Percentiles rank a stretch among this genome's conserved stretches.
Evolutionary conservation across 441 rosid genomes (phyloP).

Genomic region (Theobroma grandiflorum): DNA sequence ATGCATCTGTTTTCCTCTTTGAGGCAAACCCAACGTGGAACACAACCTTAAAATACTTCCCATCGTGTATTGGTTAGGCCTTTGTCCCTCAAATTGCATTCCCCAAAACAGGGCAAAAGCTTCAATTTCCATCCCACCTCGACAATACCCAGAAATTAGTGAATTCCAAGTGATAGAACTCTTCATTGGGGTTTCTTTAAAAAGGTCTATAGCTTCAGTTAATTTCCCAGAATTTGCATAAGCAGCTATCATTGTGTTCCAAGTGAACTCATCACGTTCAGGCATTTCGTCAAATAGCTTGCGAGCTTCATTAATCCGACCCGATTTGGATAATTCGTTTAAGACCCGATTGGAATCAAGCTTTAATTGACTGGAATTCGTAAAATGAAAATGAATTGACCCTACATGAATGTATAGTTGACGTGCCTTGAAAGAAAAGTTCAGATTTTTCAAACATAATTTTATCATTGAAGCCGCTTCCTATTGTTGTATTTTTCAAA

Average conservation of each 20-base stretch:
- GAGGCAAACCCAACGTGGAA: slow-evolving; percentile 51
- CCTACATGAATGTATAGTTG: slow-evolving; percentile 7
- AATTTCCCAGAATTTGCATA: slow-evolving; percentile 75
- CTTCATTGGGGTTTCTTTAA: slow-evolving; percentile 56
- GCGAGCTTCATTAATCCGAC: slow-evolving; percentile 71
- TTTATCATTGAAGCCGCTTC: slow-evolving; percentile 42
- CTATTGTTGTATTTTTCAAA: not conserved
- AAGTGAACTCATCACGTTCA: slow-evolving; percentile 69
- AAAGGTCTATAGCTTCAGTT: slow-evolving; percentile 59
- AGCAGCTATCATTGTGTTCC: slow-evolving; percentile 86
- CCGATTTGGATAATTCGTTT: slow-evolving; percentile 51
- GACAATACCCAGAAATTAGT: slow-evolving; percentile 77
- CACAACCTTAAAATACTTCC: slow-evolving; percentile 77
- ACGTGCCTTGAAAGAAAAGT: slow-evolving; percentile 18
- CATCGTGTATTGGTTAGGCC: slow-evolving; percentile 68
- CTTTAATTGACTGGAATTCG: slow-evolving; percentile 27
- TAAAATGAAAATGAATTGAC: slow-evolving; percentile 23
- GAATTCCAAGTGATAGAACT: slow-evolving; percentile 80
- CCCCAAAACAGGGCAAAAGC: slow-evolving; percentile 63
- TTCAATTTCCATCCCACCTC: slow-evolving; percentile 53
- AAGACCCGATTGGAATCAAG: slow-evolving; percentile 53
- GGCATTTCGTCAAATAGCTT: slow-evolving; percentile 73
- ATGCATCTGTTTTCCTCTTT: slow-evolving; percentile 75
- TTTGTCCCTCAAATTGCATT: slow-evolving; percentile 73
- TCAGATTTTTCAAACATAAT: slow-evolving; percentile 28